Evolutionary conservation across 139 green algal genomes (phyloP).

Genomic region (Tetradesmus obliquus): DNA sequence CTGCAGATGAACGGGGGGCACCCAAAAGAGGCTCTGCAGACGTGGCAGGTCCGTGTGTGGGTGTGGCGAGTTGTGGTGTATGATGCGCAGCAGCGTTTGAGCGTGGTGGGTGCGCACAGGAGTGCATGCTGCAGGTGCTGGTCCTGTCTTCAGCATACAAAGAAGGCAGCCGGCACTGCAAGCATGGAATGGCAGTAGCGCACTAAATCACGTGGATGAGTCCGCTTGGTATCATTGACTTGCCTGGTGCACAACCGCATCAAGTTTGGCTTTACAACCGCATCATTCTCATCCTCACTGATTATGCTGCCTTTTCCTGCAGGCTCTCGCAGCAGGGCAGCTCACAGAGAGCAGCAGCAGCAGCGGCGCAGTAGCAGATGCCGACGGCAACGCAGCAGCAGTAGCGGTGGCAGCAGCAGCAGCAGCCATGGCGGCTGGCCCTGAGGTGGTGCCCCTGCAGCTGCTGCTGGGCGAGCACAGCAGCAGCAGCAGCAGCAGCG

Average conservation of each 20-base stretch:
- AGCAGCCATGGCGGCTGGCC: neutral
- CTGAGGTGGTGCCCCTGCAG: slow-evolving; percentile 30
- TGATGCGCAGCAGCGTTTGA: neutral
- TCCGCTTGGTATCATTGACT: too few species aligned
- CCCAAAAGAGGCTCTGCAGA: slow-evolving; percentile 49
- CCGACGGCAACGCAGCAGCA: slow-evolving; percentile 9
- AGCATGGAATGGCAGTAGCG: too few species aligned
- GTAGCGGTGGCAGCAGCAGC: slow-evolving; percentile 33
- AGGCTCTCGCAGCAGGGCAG: slow-evolving; percentile 49
- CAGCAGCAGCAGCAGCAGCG: neutral
- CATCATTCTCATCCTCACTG: too few species aligned
- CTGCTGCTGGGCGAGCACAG: slow-evolving; percentile 17
- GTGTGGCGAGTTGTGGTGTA: neutral
- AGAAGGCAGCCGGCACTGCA: too few species aligned
- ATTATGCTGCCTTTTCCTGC: too few species aligned
- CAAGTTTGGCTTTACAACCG: too few species aligned
- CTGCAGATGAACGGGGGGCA: slow-evolving; percentile 37
- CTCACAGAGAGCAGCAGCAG: slow-evolving; percentile 29
- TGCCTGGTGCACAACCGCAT: too few species aligned
- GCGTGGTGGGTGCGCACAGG: neutral
- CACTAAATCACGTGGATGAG: too few species aligned
- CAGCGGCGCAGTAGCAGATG: slow-evolving; percentile 32
- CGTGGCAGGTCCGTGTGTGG: neutral
- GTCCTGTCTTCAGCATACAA: too few species aligned
- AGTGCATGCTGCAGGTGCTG: neutral